Evolutionary conservation across 179 eudicot species (phyloP).

Genomic region (Monotropa hypopitys): DNA sequence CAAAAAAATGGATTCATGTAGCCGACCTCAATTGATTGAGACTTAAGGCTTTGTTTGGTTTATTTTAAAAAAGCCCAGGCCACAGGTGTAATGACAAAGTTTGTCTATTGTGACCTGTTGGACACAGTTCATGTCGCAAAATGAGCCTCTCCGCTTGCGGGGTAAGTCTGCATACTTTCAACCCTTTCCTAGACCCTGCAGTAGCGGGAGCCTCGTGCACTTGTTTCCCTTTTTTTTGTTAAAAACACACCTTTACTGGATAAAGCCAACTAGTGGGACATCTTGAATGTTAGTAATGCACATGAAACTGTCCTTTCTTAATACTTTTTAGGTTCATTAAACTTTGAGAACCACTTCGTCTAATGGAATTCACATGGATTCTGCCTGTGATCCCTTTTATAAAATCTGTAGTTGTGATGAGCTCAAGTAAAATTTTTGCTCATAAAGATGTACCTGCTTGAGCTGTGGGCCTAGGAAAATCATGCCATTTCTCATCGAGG

Average conservation of each 20-base stretch:
- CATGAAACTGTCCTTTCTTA: background rate
- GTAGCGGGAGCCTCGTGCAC: no score
- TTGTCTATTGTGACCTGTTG: no score
- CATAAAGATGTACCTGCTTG: background rate
- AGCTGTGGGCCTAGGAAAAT: background rate
- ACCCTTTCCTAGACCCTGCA: no score
- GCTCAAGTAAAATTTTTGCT: background rate
- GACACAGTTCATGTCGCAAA: no score
- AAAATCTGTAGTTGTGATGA: background rate
- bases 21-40: no score
- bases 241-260: background rate
- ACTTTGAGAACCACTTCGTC: background rate
- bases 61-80: no score
- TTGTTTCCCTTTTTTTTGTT: no score
- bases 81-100: no score
- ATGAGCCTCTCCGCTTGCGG: no score
- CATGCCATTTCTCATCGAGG: background rate
- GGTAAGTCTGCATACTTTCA: no score
- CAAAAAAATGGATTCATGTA: no score
- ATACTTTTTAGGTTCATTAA: background rate
- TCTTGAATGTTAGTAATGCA: background rate
- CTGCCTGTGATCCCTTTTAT: background rate
- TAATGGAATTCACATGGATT: background rate
- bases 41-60: no score
- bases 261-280: background rate